These are phyloP conservation scores for Chrysanthemum seticuspe DNA, from an alignment of 129 eudicot genomes.

Conservation along the genomic window DNA sequence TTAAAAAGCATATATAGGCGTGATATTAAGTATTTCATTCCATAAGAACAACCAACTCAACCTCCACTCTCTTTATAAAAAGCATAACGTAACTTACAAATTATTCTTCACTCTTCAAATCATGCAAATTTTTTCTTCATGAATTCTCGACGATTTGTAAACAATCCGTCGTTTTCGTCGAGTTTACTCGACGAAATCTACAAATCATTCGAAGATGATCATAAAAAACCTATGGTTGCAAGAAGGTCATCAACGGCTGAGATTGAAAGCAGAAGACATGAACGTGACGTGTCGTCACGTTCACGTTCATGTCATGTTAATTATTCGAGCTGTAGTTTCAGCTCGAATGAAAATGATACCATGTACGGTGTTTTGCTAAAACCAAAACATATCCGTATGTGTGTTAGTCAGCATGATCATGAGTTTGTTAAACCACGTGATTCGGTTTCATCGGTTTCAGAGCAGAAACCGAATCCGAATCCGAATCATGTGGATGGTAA, in stretches of 20 bases:
- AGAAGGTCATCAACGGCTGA: constrained; percentile 40
- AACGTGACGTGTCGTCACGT: background rate
- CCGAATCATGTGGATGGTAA: constrained; percentile 46
- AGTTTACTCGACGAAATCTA: constrained; percentile 72
- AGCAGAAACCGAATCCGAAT: constrained; percentile 13
- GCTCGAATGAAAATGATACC: constrained; percentile 58
- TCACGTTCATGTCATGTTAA: constrained; percentile 13
- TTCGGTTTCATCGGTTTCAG: too few species aligned
- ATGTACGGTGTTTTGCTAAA: constrained; percentile 19
- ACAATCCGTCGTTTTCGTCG: constrained; percentile 67
- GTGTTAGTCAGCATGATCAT: constrained; percentile 19
- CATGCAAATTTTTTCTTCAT: too few species aligned
- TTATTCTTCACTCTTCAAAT: background rate
- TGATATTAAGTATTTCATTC: constrained; percentile 17
- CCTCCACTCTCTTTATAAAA: constrained; percentile 23
- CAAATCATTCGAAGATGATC: constrained; percentile 52
- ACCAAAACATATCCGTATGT: constrained; percentile 58
- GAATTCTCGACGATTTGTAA: constrained; percentile 19
- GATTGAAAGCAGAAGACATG: constrained; percentile 25
- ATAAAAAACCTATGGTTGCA: constrained; percentile 21
- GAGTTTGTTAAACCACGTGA: constrained; percentile 16
- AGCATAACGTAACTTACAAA: constrained; percentile 10
- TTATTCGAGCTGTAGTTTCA: constrained; percentile 33
- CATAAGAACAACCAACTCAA: constrained; percentile 15
- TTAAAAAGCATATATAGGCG: constrained; percentile 3